Evolutionary conservation across 352 stramenopile genomes (phyloP), one percentile per base, ranked within the genome.

Genomic region (Pythium chondricola): DNA sequence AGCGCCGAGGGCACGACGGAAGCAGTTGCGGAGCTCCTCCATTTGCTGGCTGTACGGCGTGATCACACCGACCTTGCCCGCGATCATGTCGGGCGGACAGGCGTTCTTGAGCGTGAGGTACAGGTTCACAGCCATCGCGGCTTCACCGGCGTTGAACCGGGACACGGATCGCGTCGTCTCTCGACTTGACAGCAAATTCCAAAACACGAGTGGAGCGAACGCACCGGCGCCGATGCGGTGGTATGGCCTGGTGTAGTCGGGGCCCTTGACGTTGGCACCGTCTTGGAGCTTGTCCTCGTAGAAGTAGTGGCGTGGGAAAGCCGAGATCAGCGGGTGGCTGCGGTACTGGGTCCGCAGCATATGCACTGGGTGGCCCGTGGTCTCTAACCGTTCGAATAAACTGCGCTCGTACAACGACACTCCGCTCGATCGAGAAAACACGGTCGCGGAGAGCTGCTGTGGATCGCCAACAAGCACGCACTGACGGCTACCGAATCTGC

Each of bases 381-480:
- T 84, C 61, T 96, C 88, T 27, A 97, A 60, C 25, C 91, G 83
- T 46, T 97, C 86, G 49, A 97, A 97, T 13, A 97, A 62, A 83
- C 83, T 95, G 20, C 90, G 77, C 37, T 97, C 85, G 52, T 96
- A 97, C 25, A 95, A 71, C 3, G 81, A 93, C 27, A 85, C 68
- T 0, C 70, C 74, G 22, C 82, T 89, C 10, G 81, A 87, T 38
- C 86, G 83, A 20, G 86, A 96, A 52, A 97, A 95, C 0, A 97
- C 85, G 1, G 91, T 97, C n/a, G 91, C 91, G 29, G 85, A 88
- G 16, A 97, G 69, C 52, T 97, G 91, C 56, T 97, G 88, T 0
- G 89, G 91, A 60, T 97, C 91, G 18, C 91, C 91, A 3, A 97
- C 91, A 6, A 97, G 69, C 11, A 97, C 88, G 37, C 86, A 96